A percentile compares a stretch with the other conserved stretches of the same genome.
phyloP scores from a whole-genome alignment of 805 yeast genomes.

The Pachysolen tannophilus region DNA sequence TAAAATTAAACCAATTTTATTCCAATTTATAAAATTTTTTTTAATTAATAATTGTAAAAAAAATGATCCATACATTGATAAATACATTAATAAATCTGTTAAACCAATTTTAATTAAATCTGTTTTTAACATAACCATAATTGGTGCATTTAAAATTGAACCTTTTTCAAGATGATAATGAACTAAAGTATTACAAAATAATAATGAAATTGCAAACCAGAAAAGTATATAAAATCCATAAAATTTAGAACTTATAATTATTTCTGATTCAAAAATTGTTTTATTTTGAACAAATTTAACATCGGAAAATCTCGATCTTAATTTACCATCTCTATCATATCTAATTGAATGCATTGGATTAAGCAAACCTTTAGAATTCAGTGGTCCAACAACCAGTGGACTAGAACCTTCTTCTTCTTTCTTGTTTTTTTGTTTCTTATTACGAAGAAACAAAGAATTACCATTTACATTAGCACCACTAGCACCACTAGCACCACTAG shows the following conservation, averaged over 20 bases:
- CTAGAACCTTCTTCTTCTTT: slow-evolving; percentile 1
- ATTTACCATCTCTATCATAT: slow-evolving; percentile 23
- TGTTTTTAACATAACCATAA: slow-evolving; percentile 47
- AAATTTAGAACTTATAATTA: slow-evolving; percentile 40
- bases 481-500: too few species aligned
- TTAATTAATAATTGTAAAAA: slow-evolving; percentile 49
- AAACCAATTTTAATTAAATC: slow-evolving; percentile 63
- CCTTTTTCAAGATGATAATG: slow-evolving; percentile 44
- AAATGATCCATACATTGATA: slow-evolving; percentile 53
- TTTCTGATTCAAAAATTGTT: slow-evolving; percentile 46
- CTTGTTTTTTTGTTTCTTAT: neutral
- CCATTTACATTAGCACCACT: too few species aligned
- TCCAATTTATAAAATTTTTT: slow-evolving; percentile 48
- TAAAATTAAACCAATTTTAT: slow-evolving; percentile 50
- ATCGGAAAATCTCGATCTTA: slow-evolving; percentile 48
- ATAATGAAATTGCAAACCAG: slow-evolving; percentile 61
- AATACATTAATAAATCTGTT: slow-evolving; percentile 71
- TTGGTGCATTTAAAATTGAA: slow-evolving; percentile 38
- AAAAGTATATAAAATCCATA: slow-evolving; percentile 76
- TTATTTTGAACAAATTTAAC: slow-evolving; percentile 35
- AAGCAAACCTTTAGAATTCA: too few species aligned
- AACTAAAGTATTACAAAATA: slow-evolving; percentile 43
- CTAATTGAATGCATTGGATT: too few species aligned
- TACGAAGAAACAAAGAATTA: too few species aligned
- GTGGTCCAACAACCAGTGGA: too few species aligned